These are phyloP conservation scores for Medicago arabica DNA, from an alignment of 306 rosid genomes.

Conservation along the genomic window DNA sequence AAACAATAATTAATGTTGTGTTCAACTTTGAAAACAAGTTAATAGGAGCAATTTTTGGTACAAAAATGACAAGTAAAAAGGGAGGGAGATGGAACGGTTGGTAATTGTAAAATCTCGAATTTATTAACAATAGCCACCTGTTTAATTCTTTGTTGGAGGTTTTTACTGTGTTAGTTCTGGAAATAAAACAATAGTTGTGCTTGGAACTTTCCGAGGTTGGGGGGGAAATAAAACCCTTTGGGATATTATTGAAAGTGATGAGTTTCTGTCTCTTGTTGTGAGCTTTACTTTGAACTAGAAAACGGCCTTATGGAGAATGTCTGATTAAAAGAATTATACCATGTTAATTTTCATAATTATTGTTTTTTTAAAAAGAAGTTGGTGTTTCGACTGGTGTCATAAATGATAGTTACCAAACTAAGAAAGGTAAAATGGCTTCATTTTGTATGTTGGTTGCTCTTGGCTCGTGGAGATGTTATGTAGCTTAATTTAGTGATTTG, in stretches of 20 bases:
- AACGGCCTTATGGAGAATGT: too few relatives aligned
- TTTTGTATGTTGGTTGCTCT: conserved; percentile 22
- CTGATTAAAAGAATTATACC: not conserved
- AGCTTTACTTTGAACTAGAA: too few relatives aligned
- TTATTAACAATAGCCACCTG: not conserved
- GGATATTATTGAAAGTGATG: not conserved
- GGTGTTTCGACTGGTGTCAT: not conserved
- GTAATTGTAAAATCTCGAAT: not conserved
- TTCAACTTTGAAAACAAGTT: too few relatives aligned
- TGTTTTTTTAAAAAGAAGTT: not conserved
- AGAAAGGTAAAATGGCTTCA: conserved; percentile 12
- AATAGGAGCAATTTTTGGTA: too few relatives aligned
- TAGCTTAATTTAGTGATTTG: conserved; percentile 20
- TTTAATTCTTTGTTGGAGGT: conserved; percentile 13
- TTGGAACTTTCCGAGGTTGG: not conserved
- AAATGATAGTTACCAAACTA: not conserved
- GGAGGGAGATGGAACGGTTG: not conserved
- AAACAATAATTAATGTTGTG: too few relatives aligned
- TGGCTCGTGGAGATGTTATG: conserved; percentile 30
- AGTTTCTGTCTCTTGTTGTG: not conserved
- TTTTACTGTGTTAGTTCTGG: conserved; percentile 26
- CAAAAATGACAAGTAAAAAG: too few relatives aligned
- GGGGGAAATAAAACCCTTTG: not conserved
- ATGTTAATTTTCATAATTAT: not conserved
- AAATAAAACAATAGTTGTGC: not conserved